Percentiles rank a stretch among this genome's conserved stretches.
Conservation (phyloP, 768 basidiomycete species). For the Phaeotremella fagi region DNA sequence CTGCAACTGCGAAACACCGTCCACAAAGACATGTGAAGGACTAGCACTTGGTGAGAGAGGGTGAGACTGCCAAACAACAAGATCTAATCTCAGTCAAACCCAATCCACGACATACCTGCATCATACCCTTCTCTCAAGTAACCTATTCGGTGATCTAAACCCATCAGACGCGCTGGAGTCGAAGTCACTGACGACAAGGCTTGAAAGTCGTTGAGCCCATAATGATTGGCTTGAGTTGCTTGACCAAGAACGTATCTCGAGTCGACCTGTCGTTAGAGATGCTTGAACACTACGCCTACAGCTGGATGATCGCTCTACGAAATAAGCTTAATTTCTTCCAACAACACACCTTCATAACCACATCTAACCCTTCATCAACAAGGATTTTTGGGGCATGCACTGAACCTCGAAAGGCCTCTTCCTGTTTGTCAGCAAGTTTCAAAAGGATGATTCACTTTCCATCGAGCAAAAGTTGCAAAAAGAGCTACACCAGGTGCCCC, state of each 20-base stretch:
- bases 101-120: no score
- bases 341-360: constrained; percentile 66
- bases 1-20: constrained; percentile 64
- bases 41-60: constrained; percentile 69
- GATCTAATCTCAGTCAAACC: no score
- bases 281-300: not conserved
- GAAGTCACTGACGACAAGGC: constrained; percentile 66
- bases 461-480: constrained; percentile 63
- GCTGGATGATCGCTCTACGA: not conserved
- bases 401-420: constrained; percentile 70
- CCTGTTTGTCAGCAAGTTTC: constrained; percentile 22
- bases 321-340: no score
- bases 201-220: constrained; percentile 59
- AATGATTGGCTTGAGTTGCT: constrained; percentile 62
- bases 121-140: constrained; percentile 64
- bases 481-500: constrained; percentile 64
- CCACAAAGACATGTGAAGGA: constrained; percentile 71
- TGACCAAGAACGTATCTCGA: constrained; percentile 68
- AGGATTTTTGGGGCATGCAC: constrained; percentile 74
- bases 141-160: constrained; percentile 69
- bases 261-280: constrained; percentile 10
- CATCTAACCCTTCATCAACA: constrained; percentile 59
- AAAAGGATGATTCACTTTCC: constrained; percentile 49
- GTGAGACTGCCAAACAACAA: constrained; percentile 59
- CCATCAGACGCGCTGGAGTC: constrained; percentile 63